Evolutionary conservation across 1,284 basidiomycete species (phyloP).

Genomic region (Fomitopsis palustris): DNA sequence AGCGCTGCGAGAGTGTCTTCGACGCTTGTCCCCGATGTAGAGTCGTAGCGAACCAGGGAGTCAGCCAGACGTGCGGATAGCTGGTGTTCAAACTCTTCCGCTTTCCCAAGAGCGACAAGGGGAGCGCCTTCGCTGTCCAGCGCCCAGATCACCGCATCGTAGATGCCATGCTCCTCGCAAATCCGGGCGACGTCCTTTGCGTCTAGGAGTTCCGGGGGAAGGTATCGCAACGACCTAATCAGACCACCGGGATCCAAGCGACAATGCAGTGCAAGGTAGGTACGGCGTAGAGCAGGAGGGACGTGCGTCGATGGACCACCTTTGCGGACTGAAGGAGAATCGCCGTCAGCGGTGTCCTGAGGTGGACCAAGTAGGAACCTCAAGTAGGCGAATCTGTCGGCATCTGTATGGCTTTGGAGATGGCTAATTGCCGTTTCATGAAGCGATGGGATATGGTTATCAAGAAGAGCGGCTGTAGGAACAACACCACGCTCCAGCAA

Average conservation of each 20-base stretch:
- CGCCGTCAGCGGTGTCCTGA: constrained; percentile 39
- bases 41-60: constrained; percentile 30
- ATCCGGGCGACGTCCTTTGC: constrained; percentile 53
- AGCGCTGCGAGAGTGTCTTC: constrained; percentile 37
- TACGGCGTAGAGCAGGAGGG: constrained; percentile 45
- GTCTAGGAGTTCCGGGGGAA: constrained; percentile 57
- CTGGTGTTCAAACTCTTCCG: constrained; percentile 56
- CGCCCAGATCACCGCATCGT: constrained; percentile 84
- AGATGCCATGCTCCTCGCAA: constrained; percentile 67
- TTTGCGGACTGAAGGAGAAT: constrained; percentile 14
- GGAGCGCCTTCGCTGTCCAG: constrained; percentile 65
- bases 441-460: constrained; percentile 60
- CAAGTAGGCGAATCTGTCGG: constrained; percentile 76
- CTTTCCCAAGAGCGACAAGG: constrained; percentile 62
- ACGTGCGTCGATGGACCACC: constrained; percentile 40
- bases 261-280: constrained; percentile 76
- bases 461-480: constrained; percentile 73
- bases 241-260: constrained; percentile 64
- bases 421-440: constrained; percentile 58
- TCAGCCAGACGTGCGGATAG: constrained; percentile 52
- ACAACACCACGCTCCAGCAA: constrained; percentile 63
- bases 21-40: constrained; percentile 29
- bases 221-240: constrained; percentile 62
- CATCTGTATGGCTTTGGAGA: constrained; percentile 41
- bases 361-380: constrained; percentile 69